These are phyloP conservation scores for Mucor racemosus DNA, from an alignment of 371 early-diverging fungal species.

Conservation along the genomic window DNA sequence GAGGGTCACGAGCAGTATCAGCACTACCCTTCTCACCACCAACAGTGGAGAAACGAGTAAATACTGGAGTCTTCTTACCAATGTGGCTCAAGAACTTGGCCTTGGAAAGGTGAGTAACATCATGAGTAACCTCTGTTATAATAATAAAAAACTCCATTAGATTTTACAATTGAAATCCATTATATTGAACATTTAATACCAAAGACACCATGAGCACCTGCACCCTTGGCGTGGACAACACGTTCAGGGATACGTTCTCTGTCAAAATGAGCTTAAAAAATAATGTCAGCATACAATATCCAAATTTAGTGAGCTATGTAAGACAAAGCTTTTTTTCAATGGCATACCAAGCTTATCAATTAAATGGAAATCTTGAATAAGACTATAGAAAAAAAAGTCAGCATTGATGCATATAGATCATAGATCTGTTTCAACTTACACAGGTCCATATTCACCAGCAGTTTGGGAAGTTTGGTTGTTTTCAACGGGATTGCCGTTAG, in stretches of 20 bases:
- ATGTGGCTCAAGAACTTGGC: conserved; percentile 76
- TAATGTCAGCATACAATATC: conserved; percentile 11
- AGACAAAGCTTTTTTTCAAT: not conserved
- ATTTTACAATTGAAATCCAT: too few species aligned
- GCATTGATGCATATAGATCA: not conserved
- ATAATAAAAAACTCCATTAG: conserved; percentile 9
- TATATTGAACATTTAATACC: conserved; percentile 34
- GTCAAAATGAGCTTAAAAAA: conserved; percentile 74
- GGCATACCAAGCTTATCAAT: conserved; percentile 69
- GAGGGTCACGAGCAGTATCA: conserved; percentile 79
- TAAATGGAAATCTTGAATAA: conserved; percentile 77
- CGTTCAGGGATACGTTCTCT: conserved; percentile 75
- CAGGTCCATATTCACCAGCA: conserved; percentile 60
- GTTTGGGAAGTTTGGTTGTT: conserved; percentile 72
- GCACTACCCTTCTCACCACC: conserved; percentile 78
- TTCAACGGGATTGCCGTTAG: conserved; percentile 72
- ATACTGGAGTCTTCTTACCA: conserved; percentile 82
- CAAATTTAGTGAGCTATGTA: conserved; percentile 14
- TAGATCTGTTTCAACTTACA: conserved; percentile 21
- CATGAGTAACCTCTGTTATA: conserved; percentile 70
- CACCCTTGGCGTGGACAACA: conserved; percentile 55
- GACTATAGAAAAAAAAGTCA: conserved; percentile 11
- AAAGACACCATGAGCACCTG: conserved; percentile 73
- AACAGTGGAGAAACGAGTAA: conserved; percentile 83
- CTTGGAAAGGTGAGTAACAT: conserved; percentile 70